Conservation (phyloP, 495 filamentous ascomycete species). For the Neurospora discreta region DNA sequence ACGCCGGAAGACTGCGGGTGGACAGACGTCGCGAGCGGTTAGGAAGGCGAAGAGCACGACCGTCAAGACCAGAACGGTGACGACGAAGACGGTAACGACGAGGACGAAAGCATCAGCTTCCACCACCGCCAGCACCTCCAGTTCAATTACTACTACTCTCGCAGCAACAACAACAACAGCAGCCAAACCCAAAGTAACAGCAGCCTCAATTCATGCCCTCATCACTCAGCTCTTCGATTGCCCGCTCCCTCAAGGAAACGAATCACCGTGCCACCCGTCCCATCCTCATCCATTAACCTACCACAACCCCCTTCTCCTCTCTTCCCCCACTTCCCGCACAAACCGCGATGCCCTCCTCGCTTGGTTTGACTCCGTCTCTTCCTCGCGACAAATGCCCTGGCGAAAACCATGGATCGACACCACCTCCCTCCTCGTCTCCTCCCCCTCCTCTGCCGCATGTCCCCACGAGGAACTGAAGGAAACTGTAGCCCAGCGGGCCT, state of each 20-base stretch:
- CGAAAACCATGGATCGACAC: constrained; percentile 32
- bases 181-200: background rate
- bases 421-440: constrained; percentile 2
- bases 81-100: background rate
- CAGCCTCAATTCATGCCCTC: background rate
- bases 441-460: background rate
- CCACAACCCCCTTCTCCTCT: constrained; percentile 32
- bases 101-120: background rate
- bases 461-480: constrained; percentile 6
- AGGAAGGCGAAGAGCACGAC: background rate
- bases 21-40: background rate
- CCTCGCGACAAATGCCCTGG: constrained; percentile 35
- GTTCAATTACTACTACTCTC: background rate
- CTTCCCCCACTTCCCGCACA: constrained; percentile 10
- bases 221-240: background rate
- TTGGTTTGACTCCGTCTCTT: constrained; percentile 29
- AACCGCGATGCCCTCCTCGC: constrained; percentile 19
- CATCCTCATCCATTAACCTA: constrained; percentile 21
- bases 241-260: background rate
- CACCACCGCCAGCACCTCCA: background rate
- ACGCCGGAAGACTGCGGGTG: background rate
- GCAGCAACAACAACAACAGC: background rate
- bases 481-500: constrained; percentile 29
- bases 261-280: background rate
- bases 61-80: background rate